Evolutionary conservation across 2,329 filamentous ascomycete genomes (phyloP).

Genomic region (Botryotinia calthae): DNA sequence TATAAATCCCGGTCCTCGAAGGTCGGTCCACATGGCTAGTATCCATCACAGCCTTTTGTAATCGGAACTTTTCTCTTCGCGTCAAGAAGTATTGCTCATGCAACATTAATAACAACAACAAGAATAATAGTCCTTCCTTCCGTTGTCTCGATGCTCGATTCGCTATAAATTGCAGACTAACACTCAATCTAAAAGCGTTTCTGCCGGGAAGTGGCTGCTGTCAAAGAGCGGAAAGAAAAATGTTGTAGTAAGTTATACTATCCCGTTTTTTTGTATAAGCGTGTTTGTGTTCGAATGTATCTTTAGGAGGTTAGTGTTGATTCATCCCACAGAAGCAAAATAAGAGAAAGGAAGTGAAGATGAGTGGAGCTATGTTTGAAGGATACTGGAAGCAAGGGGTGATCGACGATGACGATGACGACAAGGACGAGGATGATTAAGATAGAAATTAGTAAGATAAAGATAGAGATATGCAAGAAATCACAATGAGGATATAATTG

Average conservation of each 20-base stretch:
- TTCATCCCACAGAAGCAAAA: background rate
- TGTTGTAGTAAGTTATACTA: background rate
- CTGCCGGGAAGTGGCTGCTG: background rate
- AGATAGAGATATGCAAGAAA: background rate
- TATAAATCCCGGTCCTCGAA: no score
- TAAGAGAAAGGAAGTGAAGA: background rate
- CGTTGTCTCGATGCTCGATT: background rate
- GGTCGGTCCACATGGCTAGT: no score
- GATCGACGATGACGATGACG: background rate
- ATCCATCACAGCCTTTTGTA: background rate
- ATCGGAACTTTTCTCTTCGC: background rate
- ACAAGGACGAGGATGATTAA: background rate
- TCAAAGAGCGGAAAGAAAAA: background rate
- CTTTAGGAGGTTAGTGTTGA: background rate
- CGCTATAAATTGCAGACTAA: background rate
- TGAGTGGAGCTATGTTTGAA: background rate
- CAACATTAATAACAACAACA: background rate
- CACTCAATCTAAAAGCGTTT: background rate
- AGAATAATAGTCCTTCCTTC: background rate
- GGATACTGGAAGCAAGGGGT: fast-evolving
- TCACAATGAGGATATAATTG: background rate
- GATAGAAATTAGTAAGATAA: background rate
- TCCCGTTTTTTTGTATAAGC: background rate
- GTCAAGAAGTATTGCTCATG: background rate
- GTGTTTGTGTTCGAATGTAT: no score